Percentiles rank a stretch among this genome's conserved stretches.
phyloP scores from a whole-genome alignment of 495 filamentous ascomycete species.

The Neurospora africana region DNA sequence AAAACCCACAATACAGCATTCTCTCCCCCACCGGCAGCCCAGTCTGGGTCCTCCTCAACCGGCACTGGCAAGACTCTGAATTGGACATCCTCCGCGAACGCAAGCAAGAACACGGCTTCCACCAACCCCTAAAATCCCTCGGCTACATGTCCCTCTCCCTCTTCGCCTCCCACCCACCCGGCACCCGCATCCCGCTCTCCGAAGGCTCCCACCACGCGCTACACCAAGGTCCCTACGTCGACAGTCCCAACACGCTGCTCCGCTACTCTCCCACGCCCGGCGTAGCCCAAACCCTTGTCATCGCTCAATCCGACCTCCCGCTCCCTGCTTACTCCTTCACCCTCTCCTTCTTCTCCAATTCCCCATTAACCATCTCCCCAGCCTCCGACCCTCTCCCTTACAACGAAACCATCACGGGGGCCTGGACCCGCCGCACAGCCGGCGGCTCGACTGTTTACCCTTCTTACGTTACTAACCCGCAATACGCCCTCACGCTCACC shows the following conservation, averaged over 20 bases:
- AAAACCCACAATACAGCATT: slow-evolving; percentile 77
- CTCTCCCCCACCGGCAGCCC: slow-evolving; percentile 43
- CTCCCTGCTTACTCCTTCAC: slow-evolving; percentile 66
- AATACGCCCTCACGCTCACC: slow-evolving; percentile 58
- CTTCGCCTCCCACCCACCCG: slow-evolving; percentile 50
- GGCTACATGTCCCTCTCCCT: slow-evolving; percentile 84
- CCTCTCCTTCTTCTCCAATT: slow-evolving; percentile 64
- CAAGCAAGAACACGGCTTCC: slow-evolving; percentile 13
- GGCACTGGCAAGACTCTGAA: slow-evolving; percentile 58
- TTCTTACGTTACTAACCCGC: slow-evolving; percentile 72
- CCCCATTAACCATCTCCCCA: slow-evolving; percentile 45
- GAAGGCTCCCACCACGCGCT: slow-evolving; percentile 44
- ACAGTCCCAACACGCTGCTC: slow-evolving; percentile 84
- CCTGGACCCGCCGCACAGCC: slow-evolving; percentile 69
- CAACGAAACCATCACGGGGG: slow-evolving; percentile 40
- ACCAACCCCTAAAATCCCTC: slow-evolving; percentile 30
- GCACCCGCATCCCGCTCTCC: slow-evolving; percentile 60
- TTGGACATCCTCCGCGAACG: slow-evolving; percentile 29
- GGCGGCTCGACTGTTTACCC: slow-evolving; percentile 73
- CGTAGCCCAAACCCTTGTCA: slow-evolving; percentile 62
- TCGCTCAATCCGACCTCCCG: slow-evolving; percentile 67
- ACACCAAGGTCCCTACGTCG: slow-evolving; percentile 71
- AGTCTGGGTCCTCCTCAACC: slow-evolving; percentile 76
- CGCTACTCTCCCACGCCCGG: slow-evolving; percentile 52
- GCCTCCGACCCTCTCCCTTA: slow-evolving; percentile 50